Evolutionary conservation across 805 yeast genomes (phyloP), one percentile per base, ranked within the genome.

Genomic region (Candida palmyrensis): DNA sequence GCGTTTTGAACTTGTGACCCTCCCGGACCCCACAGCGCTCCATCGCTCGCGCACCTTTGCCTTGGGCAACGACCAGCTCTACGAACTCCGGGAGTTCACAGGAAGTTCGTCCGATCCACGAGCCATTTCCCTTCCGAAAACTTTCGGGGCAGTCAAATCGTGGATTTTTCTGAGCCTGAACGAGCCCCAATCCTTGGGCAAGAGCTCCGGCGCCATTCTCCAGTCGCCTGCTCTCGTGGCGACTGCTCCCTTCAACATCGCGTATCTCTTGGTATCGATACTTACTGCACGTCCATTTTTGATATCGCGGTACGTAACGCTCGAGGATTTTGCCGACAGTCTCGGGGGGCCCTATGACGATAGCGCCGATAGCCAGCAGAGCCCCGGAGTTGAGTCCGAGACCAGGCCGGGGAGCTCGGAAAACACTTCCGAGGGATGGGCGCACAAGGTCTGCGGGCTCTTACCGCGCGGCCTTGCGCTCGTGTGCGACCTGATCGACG

Each of bases 291-390:
- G 46, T 19, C 34, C 55, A 2, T 45, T 46, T 16, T 56, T 59
- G 25, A 30, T 47, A 26, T 41, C 39, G 28, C 44, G 72, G 27
- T 51, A 56, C 42, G 37, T 64, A 37, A 50, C 69, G 0, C 42
- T 59, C 11, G 76, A 74, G 15, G 79, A 74, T 45, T 41, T 74
- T 3, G 45, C 55, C 6, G 77, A 71, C 41, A 39, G 45, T 12
- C 38, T 66, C 19, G 47, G 49, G 29, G 42, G 41, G 32, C 44
- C n/a, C n/a, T n/a, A n/a, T n/a, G n/a, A n/a, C n/a, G n/a, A n/a
- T n/a, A n/a, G n/a, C n/a, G n/a, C n/a, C n/a, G n/a, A n/a, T n/a
- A n/a, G n/a, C n/a, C n/a, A n/a, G n/a, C n/a, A n/a, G n/a, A n/a
- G n/a, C n/a, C n/a, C n/a, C n/a, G n/a, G n/a, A n/a, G n/a, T n/a